Base-by-base conservation (phyloP, 2,329 filamentous ascomycete genomes). In the Trichoderma brevicompactum region DNA sequence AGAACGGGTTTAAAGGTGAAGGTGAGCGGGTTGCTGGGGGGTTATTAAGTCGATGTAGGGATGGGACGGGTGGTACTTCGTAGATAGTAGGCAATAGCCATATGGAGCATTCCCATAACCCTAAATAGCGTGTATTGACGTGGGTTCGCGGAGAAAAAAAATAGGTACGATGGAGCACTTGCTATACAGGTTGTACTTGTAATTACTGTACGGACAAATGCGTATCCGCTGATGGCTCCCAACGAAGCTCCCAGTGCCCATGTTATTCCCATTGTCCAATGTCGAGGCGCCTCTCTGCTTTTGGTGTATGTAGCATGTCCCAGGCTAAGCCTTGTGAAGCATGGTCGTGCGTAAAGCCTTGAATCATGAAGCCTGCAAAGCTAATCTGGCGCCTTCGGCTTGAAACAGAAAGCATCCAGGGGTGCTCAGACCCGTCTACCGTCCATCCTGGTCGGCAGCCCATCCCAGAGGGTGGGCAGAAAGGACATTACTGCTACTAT, bases 301-400 rank as follows among this genome's bases (percentile, higher is more conserved):
- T 12, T 10, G 58, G 23, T 44, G 40, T 19, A 40, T 41, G 38
- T 32, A 41, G 44, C 36, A 50, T 28, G 46, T 49, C 38, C 46
- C 5, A 36, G 32, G n/a, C 61, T 64, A 64, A 64, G 61, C 61
- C 61, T 56, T 64, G 61, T 34, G 52, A 64, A 64, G 61, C 61
- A 32, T 64, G 61, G 61, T 48, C 17, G 9, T 41, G 52, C 13
- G 50, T 46, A 41, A 46, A 49, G 41, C 2, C 61, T 64, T 56
- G 50, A 64, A 56, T 64, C 61, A 56, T 64, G 38, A 43, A 41
- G 61, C 52, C 61, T 64, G 61, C 41, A 56, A 34, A 56, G 61
- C 50, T 56, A 64, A 64, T 64, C 61, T 64, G 61, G 60, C 40
- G 40, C 41, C 50, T 28, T 46, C 40, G 60, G 61, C 61, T 55